These are phyloP conservation scores for Mimosa pudica DNA, from an alignment of 306 rosid species.

Conservation along the genomic window DNA sequence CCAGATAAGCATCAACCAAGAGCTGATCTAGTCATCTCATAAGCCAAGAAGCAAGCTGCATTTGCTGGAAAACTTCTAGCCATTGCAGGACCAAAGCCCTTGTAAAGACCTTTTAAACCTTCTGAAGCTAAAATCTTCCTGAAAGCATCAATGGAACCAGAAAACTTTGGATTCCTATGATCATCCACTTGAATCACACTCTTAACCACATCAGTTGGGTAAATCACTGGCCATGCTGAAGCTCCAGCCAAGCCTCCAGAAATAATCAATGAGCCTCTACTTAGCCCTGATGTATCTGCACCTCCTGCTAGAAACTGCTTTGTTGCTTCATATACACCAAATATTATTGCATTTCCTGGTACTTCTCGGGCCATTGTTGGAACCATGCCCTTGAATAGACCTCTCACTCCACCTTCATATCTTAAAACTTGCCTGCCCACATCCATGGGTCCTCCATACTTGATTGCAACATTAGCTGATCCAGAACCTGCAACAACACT, in stretches of 20 bases:
- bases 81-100: conserved; percentile 98
- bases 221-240: conserved; percentile 69
- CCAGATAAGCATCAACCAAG: conserved; percentile 46
- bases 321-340: conserved; percentile 80
- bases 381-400: conserved; percentile 86
- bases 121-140: conserved; percentile 70
- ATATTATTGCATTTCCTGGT: conserved; percentile 96
- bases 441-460: conserved; percentile 95
- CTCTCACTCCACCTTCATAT: conserved; percentile 83
- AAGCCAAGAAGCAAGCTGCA: conserved; percentile 97
- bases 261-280: conserved; percentile 78
- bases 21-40: conserved; percentile 86
- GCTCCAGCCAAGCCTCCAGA: conserved; percentile 99
- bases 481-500: conserved; percentile 69
- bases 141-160: conserved; percentile 79
- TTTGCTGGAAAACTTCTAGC: conserved; percentile 88
- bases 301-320: conserved; percentile 85
- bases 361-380: conserved; percentile 93
- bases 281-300: conserved; percentile 67
- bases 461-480: conserved; percentile 57
- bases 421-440: conserved; percentile 82
- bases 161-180: conserved; percentile 77
- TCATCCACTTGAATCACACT: conserved; percentile 93
- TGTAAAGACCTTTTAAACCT: conserved; percentile 82
- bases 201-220: conserved; percentile 92